Percentiles rank a stretch among this genome's conserved stretches.
Evolutionary conservation across 768 basidiomycete species (phyloP).

Genomic region (Mrakia blollopis): DNA sequence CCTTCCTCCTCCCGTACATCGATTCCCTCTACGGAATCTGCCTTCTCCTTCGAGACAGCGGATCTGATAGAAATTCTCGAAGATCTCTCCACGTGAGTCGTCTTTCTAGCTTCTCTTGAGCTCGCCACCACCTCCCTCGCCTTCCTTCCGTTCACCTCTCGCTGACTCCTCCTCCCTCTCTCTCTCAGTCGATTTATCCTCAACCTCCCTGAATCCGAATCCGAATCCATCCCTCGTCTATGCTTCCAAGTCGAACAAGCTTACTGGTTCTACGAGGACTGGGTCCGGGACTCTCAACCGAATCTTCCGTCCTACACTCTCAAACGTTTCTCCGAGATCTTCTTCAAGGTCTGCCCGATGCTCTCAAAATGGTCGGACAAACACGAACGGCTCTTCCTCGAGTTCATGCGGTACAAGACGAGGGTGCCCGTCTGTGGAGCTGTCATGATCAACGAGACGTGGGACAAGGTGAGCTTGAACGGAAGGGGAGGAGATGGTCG

Average conservation of each 20-base stretch:
- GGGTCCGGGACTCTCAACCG: slow-evolving; percentile 77
- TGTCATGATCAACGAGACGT: slow-evolving; percentile 83
- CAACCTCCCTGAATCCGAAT: slow-evolving; percentile 90
- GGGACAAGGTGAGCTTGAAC: slow-evolving; percentile 70
- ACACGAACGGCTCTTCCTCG: slow-evolving; percentile 77
- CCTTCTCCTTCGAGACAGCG: slow-evolving; percentile 26
- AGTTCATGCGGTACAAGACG: slow-evolving; percentile 94
- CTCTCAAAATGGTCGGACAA: slow-evolving; percentile 76
- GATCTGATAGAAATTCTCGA: slow-evolving; percentile 76
- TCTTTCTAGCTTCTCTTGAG: slow-evolving; percentile 15
- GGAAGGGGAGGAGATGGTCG: neutral
- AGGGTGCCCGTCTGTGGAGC: slow-evolving; percentile 96
- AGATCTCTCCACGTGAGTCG: slow-evolving; percentile 72
- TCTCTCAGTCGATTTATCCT: slow-evolving; percentile 79
- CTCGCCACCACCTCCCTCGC: slow-evolving; percentile 15
- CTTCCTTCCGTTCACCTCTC: slow-evolving; percentile 39
- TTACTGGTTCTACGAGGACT: slow-evolving; percentile 99
- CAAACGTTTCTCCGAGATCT: slow-evolving; percentile 86
- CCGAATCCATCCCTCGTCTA: slow-evolving; percentile 81
- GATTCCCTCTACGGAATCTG: neutral
- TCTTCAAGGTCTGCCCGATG: slow-evolving; percentile 79
- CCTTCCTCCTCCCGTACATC: neutral
- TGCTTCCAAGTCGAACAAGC: slow-evolving; percentile 99
- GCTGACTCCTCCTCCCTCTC: slow-evolving; percentile 33
- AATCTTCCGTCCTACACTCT: slow-evolving; percentile 80